Evolutionary conservation across 2,329 filamentous ascomycete genomes (phyloP), one percentile per base, ranked within the genome.

Genomic region (Hypoxylon rubiginosum): DNA sequence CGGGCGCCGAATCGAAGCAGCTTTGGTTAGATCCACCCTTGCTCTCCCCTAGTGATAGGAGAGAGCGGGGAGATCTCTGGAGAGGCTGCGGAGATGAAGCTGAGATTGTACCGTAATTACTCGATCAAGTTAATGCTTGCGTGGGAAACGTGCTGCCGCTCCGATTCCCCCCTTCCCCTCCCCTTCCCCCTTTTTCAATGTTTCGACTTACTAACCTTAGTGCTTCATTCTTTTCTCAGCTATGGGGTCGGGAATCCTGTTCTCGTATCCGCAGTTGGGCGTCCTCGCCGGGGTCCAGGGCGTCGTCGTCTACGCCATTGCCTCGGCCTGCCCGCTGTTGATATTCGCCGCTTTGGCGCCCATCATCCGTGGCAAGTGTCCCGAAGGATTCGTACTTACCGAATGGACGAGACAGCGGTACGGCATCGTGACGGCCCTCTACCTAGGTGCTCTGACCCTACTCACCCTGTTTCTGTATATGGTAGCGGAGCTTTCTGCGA

Each of bases 81-180:
- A 61, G 58, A 71, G 11, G 19, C 74, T 78, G 82, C 71, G 74
- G 78, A 81, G 76, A 88, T 83, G 87, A 94, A 88, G 92, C 92
- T 95, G 92, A 96, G 92, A 95, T 91, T 90, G 91, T 89, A 96
- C 92, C 92, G 92, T 94, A 85, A 91, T 86, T 90, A 95, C 92
- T 95, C 92, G 92, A 96, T 92, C 92, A 96, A 96, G 92, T 92
- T 95, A 96, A 95, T 94, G 91, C 92, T 96, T 96, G 92, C 92
- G 92, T 95, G 92, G 90, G 92, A 92, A 95, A 94, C 86, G 92
- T 95, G 92, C 91, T 94, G 92, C 92, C 92, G 92, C 92, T 93
- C 88, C 83, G 81, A 82, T 78, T 80, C 78, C 76, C 73, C 74
- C 78, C 74, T 74, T 75, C 73, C 71, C n/a, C n/a, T n/a, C n/a